Evolutionary conservation across 2,329 filamentous ascomycete genomes (phyloP).

Genomic region (Thelonectria blattea): DNA sequence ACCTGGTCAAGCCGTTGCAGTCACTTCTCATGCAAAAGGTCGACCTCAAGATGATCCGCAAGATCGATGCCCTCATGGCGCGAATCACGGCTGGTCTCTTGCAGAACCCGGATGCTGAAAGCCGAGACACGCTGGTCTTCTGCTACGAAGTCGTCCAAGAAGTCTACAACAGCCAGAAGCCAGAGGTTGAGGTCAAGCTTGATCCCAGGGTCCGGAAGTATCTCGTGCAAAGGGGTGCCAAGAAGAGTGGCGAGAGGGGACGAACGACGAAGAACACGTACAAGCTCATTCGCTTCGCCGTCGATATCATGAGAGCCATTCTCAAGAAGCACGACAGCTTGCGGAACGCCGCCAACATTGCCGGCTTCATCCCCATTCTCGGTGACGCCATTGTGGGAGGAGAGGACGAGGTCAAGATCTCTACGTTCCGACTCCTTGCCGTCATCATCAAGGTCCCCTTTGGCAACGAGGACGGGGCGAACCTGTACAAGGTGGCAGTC

Average conservation of each 20-base stretch:
- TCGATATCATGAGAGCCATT: constrained; percentile 86
- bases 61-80: constrained; percentile 87
- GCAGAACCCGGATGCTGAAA: constrained; percentile 79
- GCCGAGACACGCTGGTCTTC: constrained; percentile 85
- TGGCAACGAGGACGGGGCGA: constrained; percentile 68
- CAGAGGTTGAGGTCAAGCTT: constrained; percentile 57
- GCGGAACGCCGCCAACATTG: constrained; percentile 78
- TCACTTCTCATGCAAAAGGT: constrained; percentile 83
- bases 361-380: constrained; percentile 86
- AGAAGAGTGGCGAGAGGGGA: constrained; percentile 73
- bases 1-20: constrained; percentile 80
- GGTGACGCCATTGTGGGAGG: constrained; percentile 84
- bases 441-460: constrained; percentile 86
- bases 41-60: constrained; percentile 80
- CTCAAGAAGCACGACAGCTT: constrained; percentile 84
- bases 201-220: constrained; percentile 74
- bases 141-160: constrained; percentile 94
- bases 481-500: constrained; percentile 76
- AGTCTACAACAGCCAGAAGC: constrained; percentile 71
- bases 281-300: constrained; percentile 86
- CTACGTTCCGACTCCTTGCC: constrained; percentile 83
- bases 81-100: constrained; percentile 84
- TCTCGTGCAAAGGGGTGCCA: constrained; percentile 79
- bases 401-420: constrained; percentile 92
- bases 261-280: constrained; percentile 80